Conservation (phyloP, 257 asterid species). For the Mentha longifolia region DNA sequence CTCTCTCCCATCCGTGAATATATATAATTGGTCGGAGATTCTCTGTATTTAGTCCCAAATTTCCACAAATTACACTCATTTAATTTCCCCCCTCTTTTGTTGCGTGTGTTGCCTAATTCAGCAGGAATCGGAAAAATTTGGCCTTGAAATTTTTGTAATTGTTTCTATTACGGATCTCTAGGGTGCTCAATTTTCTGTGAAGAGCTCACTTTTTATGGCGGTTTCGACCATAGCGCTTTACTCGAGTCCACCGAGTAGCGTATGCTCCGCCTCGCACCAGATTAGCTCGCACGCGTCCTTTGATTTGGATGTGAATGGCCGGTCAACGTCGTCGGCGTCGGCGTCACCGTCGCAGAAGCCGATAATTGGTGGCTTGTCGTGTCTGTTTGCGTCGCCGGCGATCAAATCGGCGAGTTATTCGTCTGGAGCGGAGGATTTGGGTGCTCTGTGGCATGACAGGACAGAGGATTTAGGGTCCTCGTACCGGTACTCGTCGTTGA, state of each 20-base stretch:
- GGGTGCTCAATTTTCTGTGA: constrained; percentile 32
- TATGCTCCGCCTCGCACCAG: constrained; percentile 81
- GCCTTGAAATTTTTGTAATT: constrained; percentile 28
- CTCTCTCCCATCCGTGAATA: constrained; percentile 31
- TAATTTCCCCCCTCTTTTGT: not conserved
- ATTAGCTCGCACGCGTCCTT: constrained; percentile 68
- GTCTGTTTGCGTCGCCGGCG: constrained; percentile 61
- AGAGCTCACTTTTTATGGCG: constrained; percentile 50
- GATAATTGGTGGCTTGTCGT: constrained; percentile 63
- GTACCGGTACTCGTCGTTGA: constrained; percentile 62
- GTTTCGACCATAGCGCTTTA: constrained; percentile 87
- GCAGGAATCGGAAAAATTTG: constrained; percentile 22
- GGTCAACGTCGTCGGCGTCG: constrained; percentile 64
- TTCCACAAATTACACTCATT: not conserved
- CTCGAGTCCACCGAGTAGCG: constrained; percentile 78
- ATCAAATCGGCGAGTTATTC: constrained; percentile 66
- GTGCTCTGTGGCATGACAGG: constrained; percentile 81
- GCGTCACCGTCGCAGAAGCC: constrained; percentile 69
- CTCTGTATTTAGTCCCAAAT: constrained; percentile 18
- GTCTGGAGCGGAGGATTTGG: constrained; percentile 61
- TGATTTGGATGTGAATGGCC: constrained; percentile 70
- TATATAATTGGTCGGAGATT: constrained; percentile 27
- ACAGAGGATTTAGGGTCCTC: constrained; percentile 76
- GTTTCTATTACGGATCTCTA: not conserved
- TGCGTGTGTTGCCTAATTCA: constrained; percentile 1